These are phyloP conservation scores for Alternaria burnsii DNA, from an alignment of 2,329 filamentous ascomycete genomes.

Conservation along the genomic window DNA sequence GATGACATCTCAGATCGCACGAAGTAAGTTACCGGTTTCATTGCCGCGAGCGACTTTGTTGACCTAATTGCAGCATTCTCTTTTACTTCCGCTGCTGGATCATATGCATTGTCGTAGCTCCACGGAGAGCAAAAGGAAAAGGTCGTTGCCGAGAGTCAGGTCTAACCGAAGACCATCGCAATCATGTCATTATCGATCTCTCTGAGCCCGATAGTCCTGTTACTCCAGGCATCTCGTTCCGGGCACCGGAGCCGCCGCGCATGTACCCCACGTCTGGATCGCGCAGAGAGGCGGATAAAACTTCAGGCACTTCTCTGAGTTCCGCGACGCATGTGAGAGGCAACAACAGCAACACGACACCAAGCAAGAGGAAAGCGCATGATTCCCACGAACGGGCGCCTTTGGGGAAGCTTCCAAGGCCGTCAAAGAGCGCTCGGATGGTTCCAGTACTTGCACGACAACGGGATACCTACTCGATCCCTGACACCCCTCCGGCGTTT, in stretches of 20 bases:
- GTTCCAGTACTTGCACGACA: background rate
- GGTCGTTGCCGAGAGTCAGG: background rate
- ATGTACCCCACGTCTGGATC: background rate
- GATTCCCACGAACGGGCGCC: slow-evolving; percentile 2
- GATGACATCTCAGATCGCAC: slow-evolving; percentile 3
- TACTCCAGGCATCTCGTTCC: background rate
- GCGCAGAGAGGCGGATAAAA: background rate
- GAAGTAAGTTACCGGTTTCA: slow-evolving; percentile 6
- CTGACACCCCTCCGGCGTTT: slow-evolving; percentile 4
- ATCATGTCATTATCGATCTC: background rate
- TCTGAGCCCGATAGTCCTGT: background rate
- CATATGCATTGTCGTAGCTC: slow-evolving; percentile 4
- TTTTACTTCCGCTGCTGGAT: slow-evolving; percentile 28
- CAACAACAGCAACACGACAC: background rate
- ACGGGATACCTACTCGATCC: slow-evolving; percentile 13
- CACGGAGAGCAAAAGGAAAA: slow-evolving; percentile 15
- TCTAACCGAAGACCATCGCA: background rate
- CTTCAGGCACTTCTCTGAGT: background rate
- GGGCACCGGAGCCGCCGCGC: slow-evolving; percentile 5
- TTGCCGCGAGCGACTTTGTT: background rate
- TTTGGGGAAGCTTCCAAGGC: slow-evolving; percentile 14
- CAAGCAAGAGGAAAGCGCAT: slow-evolving; percentile 20
- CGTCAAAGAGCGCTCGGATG: slow-evolving; percentile 2
- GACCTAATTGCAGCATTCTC: slow-evolving; percentile 8
- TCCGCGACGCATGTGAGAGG: background rate